phyloP scores from a whole-genome alignment of 345 rosid species.

The Luvunga scandens region DNA sequence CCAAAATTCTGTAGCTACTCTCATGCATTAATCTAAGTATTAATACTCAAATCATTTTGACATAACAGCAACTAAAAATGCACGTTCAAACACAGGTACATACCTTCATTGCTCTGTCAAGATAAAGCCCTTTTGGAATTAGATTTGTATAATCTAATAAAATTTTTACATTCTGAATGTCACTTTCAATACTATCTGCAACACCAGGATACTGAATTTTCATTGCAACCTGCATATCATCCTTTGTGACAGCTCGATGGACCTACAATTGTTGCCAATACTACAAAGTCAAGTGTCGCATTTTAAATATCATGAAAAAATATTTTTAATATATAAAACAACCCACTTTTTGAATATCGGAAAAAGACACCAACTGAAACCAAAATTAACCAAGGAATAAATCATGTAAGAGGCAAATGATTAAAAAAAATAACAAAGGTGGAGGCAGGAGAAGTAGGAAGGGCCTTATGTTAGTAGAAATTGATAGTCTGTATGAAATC shows the following conservation, averaged over 20 bases:
- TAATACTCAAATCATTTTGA: not conserved
- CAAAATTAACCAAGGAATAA: not conserved
- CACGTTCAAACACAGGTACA: not conserved
- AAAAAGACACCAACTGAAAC: not conserved
- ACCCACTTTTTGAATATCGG: not conserved
- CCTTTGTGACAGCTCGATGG: slow-evolving; percentile 78
- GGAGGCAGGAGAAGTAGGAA: not conserved
- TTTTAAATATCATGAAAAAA: not conserved
- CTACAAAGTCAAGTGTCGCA: slow-evolving; percentile 8
- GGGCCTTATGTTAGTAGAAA: not conserved
- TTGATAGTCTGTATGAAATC: not conserved
- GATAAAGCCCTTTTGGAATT: slow-evolving; percentile 88
- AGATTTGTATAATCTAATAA: slow-evolving; percentile 78
- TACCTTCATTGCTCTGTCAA: slow-evolving; percentile 95
- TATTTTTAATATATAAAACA: not conserved
- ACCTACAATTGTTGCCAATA: slow-evolving; percentile 52
- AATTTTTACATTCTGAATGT: slow-evolving; percentile 89
- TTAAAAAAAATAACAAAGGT: not conserved
- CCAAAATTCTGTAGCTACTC: not conserved
- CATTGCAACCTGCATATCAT: slow-evolving; percentile 75
- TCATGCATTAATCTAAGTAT: not conserved
- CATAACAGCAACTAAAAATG: not conserved
- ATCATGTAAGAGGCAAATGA: slow-evolving; percentile 1
- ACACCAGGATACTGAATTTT: slow-evolving; percentile 99
- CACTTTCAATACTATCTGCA: slow-evolving; percentile 94